Evolutionary conservation across 202 grass and related monocot genomes (phyloP), one percentile per base, ranked within the genome.

Genomic region (Dendrocalamus latiflorus): DNA sequence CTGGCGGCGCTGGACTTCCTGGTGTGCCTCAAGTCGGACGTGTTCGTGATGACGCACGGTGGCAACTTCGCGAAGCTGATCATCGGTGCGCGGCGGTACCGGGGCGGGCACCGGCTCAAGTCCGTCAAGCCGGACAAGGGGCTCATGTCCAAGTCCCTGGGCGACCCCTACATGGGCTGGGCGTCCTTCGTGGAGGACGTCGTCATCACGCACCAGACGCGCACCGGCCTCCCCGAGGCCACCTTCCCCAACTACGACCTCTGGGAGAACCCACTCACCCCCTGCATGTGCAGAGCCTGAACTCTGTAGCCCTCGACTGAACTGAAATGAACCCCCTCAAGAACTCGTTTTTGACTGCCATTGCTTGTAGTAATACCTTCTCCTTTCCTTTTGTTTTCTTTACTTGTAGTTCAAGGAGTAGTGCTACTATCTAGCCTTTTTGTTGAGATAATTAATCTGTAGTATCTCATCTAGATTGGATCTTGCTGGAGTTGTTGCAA

Each of bases 1-100:
- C 88, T 92, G 64, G 90, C 90, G 20, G 89, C 93, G 53, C 79
- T 92, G 51, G 93, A 92, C 81, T 94, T 94, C 79, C 66, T 94
- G 79, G 93, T 94, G 63, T 94, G 93, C 83, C 81, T 94, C 53
- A 91, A 88, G 83, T 94, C 93, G 6, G 93, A 94, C 79, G 93
- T 88, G 49, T 94, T 94, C 75, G 93, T 94, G 45, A 88, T 86
- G 89, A 92, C 93, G 17, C 93, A 94, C 70, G 93, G 93, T 37
- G 90, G 90, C 71, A 94, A 94, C 76, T 94, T 94, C 41, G 93
- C 93, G n/a, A 94, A 94, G 82, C 84, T 94, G 66, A 94, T 94
- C 61, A 92, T 94, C 13, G 93, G 93, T 0, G 90, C 90, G 48
- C 89, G 93, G 11, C 87, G 93, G 4, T 94, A 94, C 80, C 3